Conservation (phyloP, 2,329 filamentous ascomycete species). For the Phialophora chinensis region DNA sequence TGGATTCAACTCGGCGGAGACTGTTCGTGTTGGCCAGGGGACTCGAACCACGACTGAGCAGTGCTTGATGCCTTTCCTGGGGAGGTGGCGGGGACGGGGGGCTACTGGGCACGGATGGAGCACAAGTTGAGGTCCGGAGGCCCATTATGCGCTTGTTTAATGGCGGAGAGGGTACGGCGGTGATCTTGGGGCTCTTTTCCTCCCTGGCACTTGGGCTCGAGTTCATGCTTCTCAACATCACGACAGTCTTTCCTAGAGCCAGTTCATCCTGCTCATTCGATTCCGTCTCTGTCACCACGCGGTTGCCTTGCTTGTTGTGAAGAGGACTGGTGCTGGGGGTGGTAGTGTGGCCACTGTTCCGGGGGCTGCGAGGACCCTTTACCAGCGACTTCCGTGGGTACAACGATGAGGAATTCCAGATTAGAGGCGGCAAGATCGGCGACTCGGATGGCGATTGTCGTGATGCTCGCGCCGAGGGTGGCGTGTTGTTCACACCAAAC, state of each 20-base stretch:
- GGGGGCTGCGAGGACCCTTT: constrained; percentile 34
- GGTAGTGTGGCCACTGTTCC: constrained; percentile 34
- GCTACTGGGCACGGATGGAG: constrained; percentile 22
- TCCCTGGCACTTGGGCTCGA: constrained; percentile 16
- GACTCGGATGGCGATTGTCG: constrained; percentile 21
- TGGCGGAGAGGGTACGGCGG: constrained; percentile 12
- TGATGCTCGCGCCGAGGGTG: constrained; percentile 19
- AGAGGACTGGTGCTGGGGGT: constrained; percentile 35
- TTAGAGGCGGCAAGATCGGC: constrained; percentile 29
- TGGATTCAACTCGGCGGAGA: not conserved
- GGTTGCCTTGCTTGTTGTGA: constrained; percentile 26
- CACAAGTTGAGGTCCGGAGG: constrained; percentile 19
- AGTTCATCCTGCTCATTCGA: constrained; percentile 35
- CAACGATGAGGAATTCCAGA: constrained; percentile 21
- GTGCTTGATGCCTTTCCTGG: constrained; percentile 1
- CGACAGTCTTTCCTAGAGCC: constrained; percentile 45
- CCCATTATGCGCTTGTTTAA: constrained; percentile 28
- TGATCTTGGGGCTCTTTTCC: constrained; percentile 7
- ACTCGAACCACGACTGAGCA: constrained; percentile 27
- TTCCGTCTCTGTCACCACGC: constrained; percentile 28
- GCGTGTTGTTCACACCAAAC: constrained; percentile 9
- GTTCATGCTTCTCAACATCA: constrained; percentile 41
- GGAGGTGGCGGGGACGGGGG: constrained; percentile 28
- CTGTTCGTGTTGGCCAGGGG: constrained; percentile 8
- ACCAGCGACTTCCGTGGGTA: constrained; percentile 32